Base-by-base conservation (phyloP, 2,329 filamentous ascomycete genomes). In the Penicillium hesseltinei region DNA sequence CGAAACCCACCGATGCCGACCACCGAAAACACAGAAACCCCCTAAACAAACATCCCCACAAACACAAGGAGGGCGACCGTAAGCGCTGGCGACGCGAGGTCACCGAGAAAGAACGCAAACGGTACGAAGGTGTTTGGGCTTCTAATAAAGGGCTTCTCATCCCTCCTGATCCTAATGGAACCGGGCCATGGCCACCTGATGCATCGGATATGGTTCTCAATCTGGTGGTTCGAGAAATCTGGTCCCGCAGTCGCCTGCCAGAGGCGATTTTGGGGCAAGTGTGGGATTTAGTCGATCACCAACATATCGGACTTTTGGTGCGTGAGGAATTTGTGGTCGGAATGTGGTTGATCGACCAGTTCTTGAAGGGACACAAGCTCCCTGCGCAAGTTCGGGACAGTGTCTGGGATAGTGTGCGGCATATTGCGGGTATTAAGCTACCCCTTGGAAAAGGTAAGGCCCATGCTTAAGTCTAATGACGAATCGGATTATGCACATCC, bases 121-220 rank as follows among this genome's bases (percentile, higher is more conserved):
- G 78, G 51, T 81, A 81, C 58, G 79, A 81, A 64, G 79, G 78
- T 4, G 77, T 81, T 5, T 81, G 79, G 78, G 79, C 78, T 31
- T 78, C 78, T 5, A 81, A 81, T 59, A 75, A 74, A 66, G 78
- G 78, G 11, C 53, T 77, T 19, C 66, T 73, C 39, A 67, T 78
- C 29, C 68, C 65, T 33, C 54, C 60, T 8, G 59, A 42, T 13
- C 21, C 45, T 10, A 54, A 60, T 19, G 57, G 61, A 40, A 36
- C 54, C 31, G 46, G 44, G 8, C 57, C 40, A 54, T 67, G 67
- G 48, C 67, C 72, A 7, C 59, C 67, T 10, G 15, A 56, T 46
- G 63, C 68, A 4, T 64, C 72, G 1, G 73, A 77, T 10, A 75
- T 76, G 67, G 79, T 80, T 0, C 61, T 77, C 25, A 78, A 79